These are phyloP conservation scores for Salvia hispanica DNA, from an alignment of 257 asterid genomes.

Conservation along the genomic window DNA sequence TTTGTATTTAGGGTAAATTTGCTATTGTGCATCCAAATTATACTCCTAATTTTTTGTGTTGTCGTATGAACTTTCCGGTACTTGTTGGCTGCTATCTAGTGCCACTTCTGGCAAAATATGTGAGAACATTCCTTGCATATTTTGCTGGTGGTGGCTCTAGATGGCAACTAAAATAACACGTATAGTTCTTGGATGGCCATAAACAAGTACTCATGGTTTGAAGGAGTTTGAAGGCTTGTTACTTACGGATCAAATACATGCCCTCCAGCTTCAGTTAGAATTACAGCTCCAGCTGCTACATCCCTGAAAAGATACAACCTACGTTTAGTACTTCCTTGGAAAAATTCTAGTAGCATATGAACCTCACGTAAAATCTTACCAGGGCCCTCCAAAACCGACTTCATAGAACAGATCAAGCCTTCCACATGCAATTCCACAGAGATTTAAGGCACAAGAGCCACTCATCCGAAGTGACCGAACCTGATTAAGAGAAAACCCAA, in stretches of 20 bases:
- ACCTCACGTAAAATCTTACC: constrained; percentile 47
- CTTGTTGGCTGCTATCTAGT: background rate
- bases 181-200: background rate
- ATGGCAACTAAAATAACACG: background rate
- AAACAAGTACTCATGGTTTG: background rate
- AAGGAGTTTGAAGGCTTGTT: constrained; percentile 7
- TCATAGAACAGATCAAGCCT: constrained; percentile 84
- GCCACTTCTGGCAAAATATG: background rate
- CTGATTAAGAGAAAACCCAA: constrained; percentile 42
- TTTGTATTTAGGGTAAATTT: background rate
- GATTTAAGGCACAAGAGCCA: constrained; percentile 89
- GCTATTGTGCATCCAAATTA: background rate
- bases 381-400: constrained; percentile 83
- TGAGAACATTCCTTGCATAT: background rate
- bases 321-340: background rate
- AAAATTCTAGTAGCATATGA: constrained; percentile 17
- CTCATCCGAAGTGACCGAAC: constrained; percentile 85
- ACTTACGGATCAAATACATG: constrained; percentile 83
- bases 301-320: constrained; percentile 55
- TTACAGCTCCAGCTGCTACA: constrained; percentile 87
- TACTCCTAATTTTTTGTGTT: background rate
- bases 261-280: constrained; percentile 85
- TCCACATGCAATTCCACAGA: constrained; percentile 86
- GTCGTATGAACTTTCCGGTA: background rate
- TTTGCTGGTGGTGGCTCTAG: background rate